These are phyloP conservation scores for Colletotrichum cordylinicola DNA, from an alignment of 2,329 filamentous ascomycete genomes.

Conservation along the genomic window DNA sequence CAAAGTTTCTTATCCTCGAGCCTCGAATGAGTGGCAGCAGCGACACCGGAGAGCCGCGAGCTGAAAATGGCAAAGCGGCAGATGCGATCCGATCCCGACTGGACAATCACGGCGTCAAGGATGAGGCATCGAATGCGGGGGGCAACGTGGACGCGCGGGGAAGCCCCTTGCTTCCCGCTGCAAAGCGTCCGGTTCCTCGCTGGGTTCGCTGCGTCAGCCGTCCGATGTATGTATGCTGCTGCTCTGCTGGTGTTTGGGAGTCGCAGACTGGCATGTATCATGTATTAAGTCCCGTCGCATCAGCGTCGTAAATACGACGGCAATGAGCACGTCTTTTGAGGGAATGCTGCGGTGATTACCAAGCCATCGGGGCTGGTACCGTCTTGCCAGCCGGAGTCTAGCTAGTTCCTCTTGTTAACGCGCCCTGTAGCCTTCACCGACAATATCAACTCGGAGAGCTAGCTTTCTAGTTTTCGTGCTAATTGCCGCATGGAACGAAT, in stretches of 20 bases:
- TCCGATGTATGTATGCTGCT: not conserved
- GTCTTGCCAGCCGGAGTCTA: not conserved
- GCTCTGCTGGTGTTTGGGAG: not conserved
- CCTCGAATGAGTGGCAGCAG: fast-evolving
- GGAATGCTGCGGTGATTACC: not conserved
- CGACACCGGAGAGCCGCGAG: not conserved
- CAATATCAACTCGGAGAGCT: not conserved
- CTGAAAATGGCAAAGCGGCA: not conserved
- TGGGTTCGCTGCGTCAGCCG: not conserved
- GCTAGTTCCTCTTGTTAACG: not conserved
- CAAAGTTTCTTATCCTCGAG: not conserved
- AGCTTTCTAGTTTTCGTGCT: not conserved
- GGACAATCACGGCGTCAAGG: not conserved
- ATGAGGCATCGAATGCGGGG: not conserved
- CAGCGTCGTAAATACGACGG: not conserved
- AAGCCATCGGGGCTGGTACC: not conserved
- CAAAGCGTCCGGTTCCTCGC: not conserved
- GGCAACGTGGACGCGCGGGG: not conserved
- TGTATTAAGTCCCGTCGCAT: not conserved
- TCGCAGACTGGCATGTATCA: not conserved
- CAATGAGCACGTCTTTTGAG: not conserved
- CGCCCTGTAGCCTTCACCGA: not conserved
- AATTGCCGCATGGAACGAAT: not conserved
- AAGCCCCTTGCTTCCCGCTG: not conserved
- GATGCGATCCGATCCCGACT: not conserved